Percentiles rank a stretch among this genome's conserved stretches.
These are phyloP conservation scores for Nannochloris sp. DNA, from an alignment of 139 green algal genomes.

Conservation along the genomic window DNA sequence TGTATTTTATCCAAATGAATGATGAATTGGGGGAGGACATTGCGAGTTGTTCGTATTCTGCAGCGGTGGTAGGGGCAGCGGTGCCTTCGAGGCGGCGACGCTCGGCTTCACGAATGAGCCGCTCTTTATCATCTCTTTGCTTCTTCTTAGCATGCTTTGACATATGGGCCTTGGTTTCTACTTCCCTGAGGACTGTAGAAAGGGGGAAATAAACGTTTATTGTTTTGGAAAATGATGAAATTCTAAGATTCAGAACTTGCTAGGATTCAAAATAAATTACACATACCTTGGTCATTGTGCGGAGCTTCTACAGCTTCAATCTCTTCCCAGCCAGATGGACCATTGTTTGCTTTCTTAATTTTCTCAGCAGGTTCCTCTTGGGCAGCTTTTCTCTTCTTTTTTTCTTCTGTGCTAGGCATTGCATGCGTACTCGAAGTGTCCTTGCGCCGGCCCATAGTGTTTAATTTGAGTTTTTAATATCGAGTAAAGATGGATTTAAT, in stretches of 20 bases:
- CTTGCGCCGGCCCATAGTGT: too few species aligned
- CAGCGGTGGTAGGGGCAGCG: constrained; percentile 42
- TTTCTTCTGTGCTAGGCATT: not conserved
- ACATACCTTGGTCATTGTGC: not conserved
- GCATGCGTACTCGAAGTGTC: too few species aligned
- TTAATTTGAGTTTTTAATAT: too few species aligned
- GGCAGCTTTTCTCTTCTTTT: not conserved
- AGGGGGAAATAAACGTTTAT: too few species aligned
- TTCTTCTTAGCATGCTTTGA: constrained; percentile 56
- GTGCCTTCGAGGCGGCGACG: not conserved
- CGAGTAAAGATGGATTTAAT: too few species aligned
- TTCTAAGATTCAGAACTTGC: too few species aligned
- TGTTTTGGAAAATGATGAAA: too few species aligned
- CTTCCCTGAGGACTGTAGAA: constrained; percentile 2
- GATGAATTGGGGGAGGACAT: constrained; percentile 66
- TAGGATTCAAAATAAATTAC: too few species aligned
- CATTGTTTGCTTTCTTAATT: too few species aligned
- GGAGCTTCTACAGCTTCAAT: not conserved
- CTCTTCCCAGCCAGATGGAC: not conserved
- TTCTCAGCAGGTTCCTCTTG: too few species aligned
- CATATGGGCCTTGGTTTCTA: constrained; percentile 9
- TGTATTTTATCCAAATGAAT: constrained; percentile 93
- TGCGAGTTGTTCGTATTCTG: constrained; percentile 78
- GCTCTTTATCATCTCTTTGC: constrained; percentile 43
- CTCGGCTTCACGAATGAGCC: constrained; percentile 51